These are phyloP conservation scores for Penicillium sp. DNA, from an alignment of 2,329 filamentous ascomycete genomes.

Conservation along the genomic window DNA sequence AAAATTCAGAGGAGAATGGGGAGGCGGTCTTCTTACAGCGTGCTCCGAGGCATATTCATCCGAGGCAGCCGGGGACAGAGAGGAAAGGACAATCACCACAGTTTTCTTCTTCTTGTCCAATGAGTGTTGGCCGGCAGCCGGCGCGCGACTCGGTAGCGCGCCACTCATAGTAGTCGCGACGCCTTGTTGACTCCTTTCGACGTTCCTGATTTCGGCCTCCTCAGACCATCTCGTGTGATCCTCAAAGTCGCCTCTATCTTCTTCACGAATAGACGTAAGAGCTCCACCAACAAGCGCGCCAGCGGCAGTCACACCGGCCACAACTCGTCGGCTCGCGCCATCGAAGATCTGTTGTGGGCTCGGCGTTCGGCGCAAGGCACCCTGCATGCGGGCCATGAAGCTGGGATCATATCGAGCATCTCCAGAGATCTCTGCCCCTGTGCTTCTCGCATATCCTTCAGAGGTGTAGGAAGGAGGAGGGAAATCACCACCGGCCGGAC, in stretches of 20 bases:
- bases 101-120: conserved; percentile 59
- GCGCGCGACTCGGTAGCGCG: conserved; percentile 31
- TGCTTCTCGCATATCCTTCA: conserved; percentile 31
- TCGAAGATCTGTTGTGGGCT: conserved; percentile 87
- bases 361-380: conserved; percentile 72
- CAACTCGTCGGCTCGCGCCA: conserved; percentile 72
- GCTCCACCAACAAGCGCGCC: conserved; percentile 78
- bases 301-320: conserved; percentile 74
- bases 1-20: background rate
- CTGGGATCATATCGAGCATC: conserved; percentile 47
- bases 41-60: conserved; percentile 63
- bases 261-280: conserved; percentile 75
- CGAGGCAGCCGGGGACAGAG: conserved; percentile 56
- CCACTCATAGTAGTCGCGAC: conserved; percentile 27
- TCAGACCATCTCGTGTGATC: conserved; percentile 92
- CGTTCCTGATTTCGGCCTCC: conserved; percentile 66
- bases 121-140: conserved; percentile 27
- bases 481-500: conserved; percentile 22
- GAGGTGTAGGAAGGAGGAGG: conserved; percentile 28
- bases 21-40: conserved; percentile 58
- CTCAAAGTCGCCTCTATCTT: conserved; percentile 71
- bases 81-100: conserved; percentile 83
- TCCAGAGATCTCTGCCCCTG: conserved; percentile 28
- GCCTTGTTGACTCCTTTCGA: conserved; percentile 28
- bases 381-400: conserved; percentile 73